phyloP scores from a whole-genome alignment of 495 filamentous ascomycete species.

The Recurvomyces mirabilis region DNA sequence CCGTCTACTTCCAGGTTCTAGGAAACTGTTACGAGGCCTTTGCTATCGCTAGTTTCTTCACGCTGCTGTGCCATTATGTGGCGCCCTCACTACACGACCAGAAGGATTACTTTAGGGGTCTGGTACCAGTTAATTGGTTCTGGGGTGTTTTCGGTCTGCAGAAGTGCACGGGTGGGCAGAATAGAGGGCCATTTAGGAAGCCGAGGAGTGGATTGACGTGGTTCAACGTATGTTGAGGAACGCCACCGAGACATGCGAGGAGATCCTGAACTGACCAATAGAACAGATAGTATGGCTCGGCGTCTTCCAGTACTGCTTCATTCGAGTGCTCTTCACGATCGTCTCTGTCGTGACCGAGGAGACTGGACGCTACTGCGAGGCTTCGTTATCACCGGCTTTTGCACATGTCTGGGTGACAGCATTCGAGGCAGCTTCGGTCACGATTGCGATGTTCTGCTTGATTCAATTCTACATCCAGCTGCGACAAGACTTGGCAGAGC shows the following conservation, averaged over 20 bases:
- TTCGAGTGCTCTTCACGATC: slow-evolving; percentile 74
- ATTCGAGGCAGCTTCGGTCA: slow-evolving; percentile 61
- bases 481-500: slow-evolving; percentile 51
- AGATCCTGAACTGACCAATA: slow-evolving; percentile 7
- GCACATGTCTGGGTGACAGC: slow-evolving; percentile 69
- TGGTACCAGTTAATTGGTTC: slow-evolving; percentile 62
- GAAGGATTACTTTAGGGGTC: slow-evolving; percentile 72
- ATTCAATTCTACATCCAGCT: slow-evolving; percentile 84
- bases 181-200: slow-evolving; percentile 56
- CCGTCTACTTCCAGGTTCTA: slow-evolving; percentile 71
- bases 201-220: slow-evolving; percentile 80
- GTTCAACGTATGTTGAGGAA: slow-evolving; percentile 54
- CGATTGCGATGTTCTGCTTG: slow-evolving; percentile 84
- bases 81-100: slow-evolving; percentile 70
- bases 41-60: slow-evolving; percentile 82
- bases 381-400: slow-evolving; percentile 64
- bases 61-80: slow-evolving; percentile 76
- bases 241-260: not conserved
- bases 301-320: slow-evolving; percentile 84
- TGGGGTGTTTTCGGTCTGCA: slow-evolving; percentile 61
- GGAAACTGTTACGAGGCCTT: slow-evolving; percentile 89
- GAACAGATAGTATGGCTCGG: slow-evolving; percentile 67
- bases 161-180: slow-evolving; percentile 49
- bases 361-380: slow-evolving; percentile 62
- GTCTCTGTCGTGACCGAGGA: slow-evolving; percentile 64